phyloP scores from a whole-genome alignment of 495 filamentous ascomycete species.

The Penicillium macrosclerotiorum region DNA sequence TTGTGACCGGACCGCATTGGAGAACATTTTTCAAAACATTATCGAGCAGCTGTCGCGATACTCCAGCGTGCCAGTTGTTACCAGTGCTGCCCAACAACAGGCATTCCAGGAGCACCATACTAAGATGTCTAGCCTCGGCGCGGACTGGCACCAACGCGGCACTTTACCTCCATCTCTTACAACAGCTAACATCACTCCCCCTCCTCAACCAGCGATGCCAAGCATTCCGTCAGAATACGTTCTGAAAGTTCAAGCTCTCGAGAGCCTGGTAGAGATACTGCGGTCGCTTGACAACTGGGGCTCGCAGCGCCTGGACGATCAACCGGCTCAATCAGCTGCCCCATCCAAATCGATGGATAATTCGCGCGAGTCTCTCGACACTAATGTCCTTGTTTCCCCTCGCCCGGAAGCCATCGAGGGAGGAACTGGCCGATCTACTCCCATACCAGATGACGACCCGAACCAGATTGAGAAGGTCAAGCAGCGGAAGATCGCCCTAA shows the following conservation, averaged over 20 bases:
- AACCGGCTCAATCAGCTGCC: constrained; percentile 43
- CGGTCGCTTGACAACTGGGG: constrained; percentile 93
- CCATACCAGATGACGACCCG: constrained; percentile 82
- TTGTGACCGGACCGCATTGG: constrained; percentile 85
- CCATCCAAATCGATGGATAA: constrained; percentile 69
- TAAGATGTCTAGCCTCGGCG: constrained; percentile 52
- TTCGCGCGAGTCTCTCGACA: constrained; percentile 78
- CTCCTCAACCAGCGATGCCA: constrained; percentile 47
- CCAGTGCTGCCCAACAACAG: constrained; percentile 77
- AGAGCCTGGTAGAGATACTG: constrained; percentile 82
- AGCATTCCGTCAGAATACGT: constrained; percentile 78
- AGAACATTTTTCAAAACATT: constrained; percentile 93
- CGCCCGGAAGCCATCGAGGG: constrained; percentile 52
- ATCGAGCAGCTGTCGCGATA: constrained; percentile 91
- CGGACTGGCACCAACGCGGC: constrained; percentile 81
- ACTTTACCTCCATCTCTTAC: constrained; percentile 83
- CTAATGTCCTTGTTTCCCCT: constrained; percentile 52
- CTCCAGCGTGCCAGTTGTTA: constrained; percentile 67
- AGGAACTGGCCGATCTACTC: constrained; percentile 67
- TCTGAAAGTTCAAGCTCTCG: constrained; percentile 82
- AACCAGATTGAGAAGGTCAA: constrained; percentile 90
- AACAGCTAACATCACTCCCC: constrained; percentile 63
- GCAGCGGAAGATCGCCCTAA: constrained; percentile 86
- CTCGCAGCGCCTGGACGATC: constrained; percentile 68
- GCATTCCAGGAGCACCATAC: constrained; percentile 74